A percentile compares a stretch with the other conserved stretches of the same genome.
Conservation (phyloP, 139 green algal genomes). For the Chlorella sp. region DNA sequence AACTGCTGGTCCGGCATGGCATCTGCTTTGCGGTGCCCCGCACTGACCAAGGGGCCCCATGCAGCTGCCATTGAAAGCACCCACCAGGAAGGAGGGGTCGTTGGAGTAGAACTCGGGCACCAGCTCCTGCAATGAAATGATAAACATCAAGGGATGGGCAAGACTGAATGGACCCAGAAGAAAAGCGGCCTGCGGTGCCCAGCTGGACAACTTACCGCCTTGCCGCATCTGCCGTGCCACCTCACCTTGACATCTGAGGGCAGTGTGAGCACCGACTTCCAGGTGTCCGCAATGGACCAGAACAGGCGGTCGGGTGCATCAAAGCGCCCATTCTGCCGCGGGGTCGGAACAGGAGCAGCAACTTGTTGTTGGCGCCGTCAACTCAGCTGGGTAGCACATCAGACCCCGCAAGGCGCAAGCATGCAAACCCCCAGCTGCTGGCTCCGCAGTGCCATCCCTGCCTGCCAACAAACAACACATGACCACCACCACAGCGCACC, state of each 20-base stretch:
- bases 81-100: conserved; percentile 68
- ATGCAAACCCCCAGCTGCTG: background rate
- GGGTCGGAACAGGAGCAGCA: background rate
- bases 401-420: background rate
- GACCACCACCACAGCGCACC: background rate
- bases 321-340: conserved; percentile 70
- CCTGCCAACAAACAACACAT: background rate
- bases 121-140: conserved; percentile 63
- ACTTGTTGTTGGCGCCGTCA: background rate
- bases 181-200: too few species aligned
- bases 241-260: conserved; percentile 68
- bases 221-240: too few species aligned
- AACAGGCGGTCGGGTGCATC: conserved; percentile 89
- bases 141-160: too few species aligned
- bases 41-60: background rate
- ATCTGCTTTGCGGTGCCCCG: background rate
- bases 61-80: background rate
- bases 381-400: background rate
- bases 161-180: too few species aligned
- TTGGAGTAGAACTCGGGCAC: conserved; percentile 81
- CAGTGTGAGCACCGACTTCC: conserved; percentile 56
- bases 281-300: conserved; percentile 60
- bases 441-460: too few species aligned
- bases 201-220: too few species aligned
- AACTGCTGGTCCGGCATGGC: background rate